Evolutionary conservation across 495 filamentous ascomycete genomes (phyloP).

Genomic region (Apodospora peruviana): DNA sequence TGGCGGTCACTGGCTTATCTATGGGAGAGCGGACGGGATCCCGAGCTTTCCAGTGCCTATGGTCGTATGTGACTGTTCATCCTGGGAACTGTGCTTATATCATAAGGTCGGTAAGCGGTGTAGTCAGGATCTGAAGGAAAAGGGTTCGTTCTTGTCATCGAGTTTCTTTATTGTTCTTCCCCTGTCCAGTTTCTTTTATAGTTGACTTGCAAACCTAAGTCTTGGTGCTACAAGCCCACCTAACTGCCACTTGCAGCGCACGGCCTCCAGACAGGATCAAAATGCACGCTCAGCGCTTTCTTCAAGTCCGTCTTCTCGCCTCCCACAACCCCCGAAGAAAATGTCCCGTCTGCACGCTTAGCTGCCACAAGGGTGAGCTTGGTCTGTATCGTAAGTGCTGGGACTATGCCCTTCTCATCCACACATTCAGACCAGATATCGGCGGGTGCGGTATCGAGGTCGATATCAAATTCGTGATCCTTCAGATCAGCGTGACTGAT

Average conservation of each 20-base stretch:
- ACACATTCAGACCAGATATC: constrained; percentile 19
- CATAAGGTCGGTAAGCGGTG: too few relatives aligned
- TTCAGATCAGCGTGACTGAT: constrained; percentile 9
- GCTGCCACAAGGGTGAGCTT: constrained; percentile 12
- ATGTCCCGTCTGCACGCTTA: constrained; percentile 6
- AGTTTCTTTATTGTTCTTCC: too few relatives aligned
- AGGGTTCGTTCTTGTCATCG: too few relatives aligned
- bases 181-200: too few relatives aligned
- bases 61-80: constrained; percentile 4
- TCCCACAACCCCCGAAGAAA: constrained; percentile 8
- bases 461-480: constrained; percentile 8
- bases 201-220: too few relatives aligned
- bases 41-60: constrained; percentile 29
- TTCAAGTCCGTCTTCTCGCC: constrained; percentile 12
- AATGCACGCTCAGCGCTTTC: constrained; percentile 15
- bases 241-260: too few relatives aligned
- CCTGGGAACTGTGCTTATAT: too few relatives aligned
- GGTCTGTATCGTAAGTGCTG: constrained; percentile 11
- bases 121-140: too few relatives aligned
- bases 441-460: constrained; percentile 10
- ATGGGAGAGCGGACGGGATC: constrained; percentile 47
- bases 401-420: constrained; percentile 9
- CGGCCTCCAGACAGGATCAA: constrained; percentile 15
- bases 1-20: constrained; percentile 29
- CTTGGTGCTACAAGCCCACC: too few relatives aligned